Conservation (phyloP, 2,329 filamentous ascomycete genomes). For the Cladosporium velox region DNA sequence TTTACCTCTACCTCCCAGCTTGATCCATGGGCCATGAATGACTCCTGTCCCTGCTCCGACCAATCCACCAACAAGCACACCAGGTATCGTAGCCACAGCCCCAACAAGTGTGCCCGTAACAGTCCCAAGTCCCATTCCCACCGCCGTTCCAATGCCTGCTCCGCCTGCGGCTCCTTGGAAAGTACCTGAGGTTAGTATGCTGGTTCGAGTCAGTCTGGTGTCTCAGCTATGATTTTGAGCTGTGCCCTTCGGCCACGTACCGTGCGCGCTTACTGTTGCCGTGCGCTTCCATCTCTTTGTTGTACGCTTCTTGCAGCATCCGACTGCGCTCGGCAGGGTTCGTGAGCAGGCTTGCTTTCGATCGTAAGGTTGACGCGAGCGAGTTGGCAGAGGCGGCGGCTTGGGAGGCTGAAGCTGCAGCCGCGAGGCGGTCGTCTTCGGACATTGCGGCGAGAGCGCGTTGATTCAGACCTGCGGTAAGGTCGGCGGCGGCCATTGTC, state of each 20-base stretch:
- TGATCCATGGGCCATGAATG: constrained; percentile 47
- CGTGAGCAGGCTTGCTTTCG: constrained; percentile 27
- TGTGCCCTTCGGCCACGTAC: too few species aligned
- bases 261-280: constrained; percentile 31
- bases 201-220: constrained; percentile 8
- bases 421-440: constrained; percentile 17
- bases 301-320: constrained; percentile 35
- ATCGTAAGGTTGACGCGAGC: constrained; percentile 22
- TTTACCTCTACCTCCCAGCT: constrained; percentile 30
- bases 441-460: constrained; percentile 12
- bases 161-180: constrained; percentile 46
- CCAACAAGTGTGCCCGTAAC: constrained; percentile 46
- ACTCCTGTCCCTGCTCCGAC: constrained; percentile 45
- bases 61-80: constrained; percentile 43
- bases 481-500: background rate
- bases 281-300: constrained; percentile 36
- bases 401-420: constrained; percentile 14
- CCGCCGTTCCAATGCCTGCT: constrained; percentile 46
- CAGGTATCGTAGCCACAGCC: constrained; percentile 43
- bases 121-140: constrained; percentile 45
- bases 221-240: too few species aligned
- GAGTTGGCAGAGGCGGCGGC: constrained; percentile 15
- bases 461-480: background rate
- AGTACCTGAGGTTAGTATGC: constrained; percentile 36
- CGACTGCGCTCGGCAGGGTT: constrained; percentile 32